These are phyloP conservation scores for Aquilaria malaccensis DNA, from an alignment of 345 rosid species.

Conservation along the genomic window DNA sequence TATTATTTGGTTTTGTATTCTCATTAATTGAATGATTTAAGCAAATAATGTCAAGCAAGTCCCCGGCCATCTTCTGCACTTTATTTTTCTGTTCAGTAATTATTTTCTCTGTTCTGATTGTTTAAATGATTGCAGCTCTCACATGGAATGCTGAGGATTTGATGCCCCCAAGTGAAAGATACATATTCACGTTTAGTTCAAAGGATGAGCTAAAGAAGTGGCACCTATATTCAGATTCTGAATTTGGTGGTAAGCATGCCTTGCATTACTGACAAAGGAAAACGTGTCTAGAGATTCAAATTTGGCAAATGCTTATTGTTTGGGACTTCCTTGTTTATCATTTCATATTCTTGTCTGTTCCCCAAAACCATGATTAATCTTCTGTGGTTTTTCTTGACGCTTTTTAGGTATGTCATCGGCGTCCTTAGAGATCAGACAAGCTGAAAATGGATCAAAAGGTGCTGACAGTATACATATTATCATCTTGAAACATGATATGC, in stretches of 20 bases:
- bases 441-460: conserved; percentile 45
- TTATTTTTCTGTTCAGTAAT: background rate
- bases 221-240: conserved; percentile 93
- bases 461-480: conserved; percentile 8
- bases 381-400: background rate
- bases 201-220: conserved; percentile 77
- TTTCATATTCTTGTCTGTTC: too few species aligned
- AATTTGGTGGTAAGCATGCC: conserved; percentile 65
- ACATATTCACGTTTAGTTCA: conserved; percentile 62
- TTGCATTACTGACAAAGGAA: too few species aligned
- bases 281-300: too few species aligned
- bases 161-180: conserved; percentile 71
- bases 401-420: conserved; percentile 78
- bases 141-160: conserved; percentile 81
- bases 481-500: background rate
- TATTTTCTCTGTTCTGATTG: conserved; percentile 1
- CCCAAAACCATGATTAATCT: too few species aligned
- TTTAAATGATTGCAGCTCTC: conserved; percentile 38
- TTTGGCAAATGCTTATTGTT: too few species aligned
- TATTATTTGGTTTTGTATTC: background rate
- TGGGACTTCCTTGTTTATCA: too few species aligned
- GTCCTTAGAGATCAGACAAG: conserved; percentile 63
- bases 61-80: background rate
- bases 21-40: conserved; percentile 1
- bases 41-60: background rate